These are phyloP conservation scores for Gymnopilus junonius DNA, from an alignment of 768 basidiomycete genomes.

Conservation along the genomic window DNA sequence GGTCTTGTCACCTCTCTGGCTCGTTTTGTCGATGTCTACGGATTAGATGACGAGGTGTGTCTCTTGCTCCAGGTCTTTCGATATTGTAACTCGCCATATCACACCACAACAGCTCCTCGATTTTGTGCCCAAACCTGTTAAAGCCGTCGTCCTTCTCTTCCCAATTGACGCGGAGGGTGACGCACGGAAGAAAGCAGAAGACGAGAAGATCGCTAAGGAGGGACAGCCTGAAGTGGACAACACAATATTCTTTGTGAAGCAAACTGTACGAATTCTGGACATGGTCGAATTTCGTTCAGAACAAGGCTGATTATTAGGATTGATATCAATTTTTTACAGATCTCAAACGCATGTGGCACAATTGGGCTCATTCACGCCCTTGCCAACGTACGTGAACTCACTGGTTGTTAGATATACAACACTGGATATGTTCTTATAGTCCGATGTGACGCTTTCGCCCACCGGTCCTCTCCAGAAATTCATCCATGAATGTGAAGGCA, in stretches of 20 bases:
- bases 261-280: slow-evolving; percentile 61
- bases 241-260: slow-evolving; percentile 86
- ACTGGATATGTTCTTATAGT: slow-evolving; percentile 36
- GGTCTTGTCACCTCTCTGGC: slow-evolving; percentile 56
- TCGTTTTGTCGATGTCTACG: slow-evolving; percentile 73
- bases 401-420: neutral
- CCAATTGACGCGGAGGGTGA: slow-evolving; percentile 60
- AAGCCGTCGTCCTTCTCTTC: slow-evolving; percentile 87
- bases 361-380: slow-evolving; percentile 85
- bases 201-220: slow-evolving; percentile 51
- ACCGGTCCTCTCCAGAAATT: slow-evolving; percentile 68
- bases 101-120: slow-evolving; percentile 56
- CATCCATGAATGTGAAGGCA: slow-evolving; percentile 66
- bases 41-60: slow-evolving; percentile 69
- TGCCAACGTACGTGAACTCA: slow-evolving; percentile 58
- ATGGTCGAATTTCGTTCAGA: no score
- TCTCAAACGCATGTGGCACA: slow-evolving; percentile 86
- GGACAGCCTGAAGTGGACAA: slow-evolving; percentile 57
- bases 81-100: no score
- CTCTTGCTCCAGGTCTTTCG: neutral
- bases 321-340: no score
- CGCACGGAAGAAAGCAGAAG: slow-evolving; percentile 58
- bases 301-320: no score
- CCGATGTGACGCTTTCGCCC: slow-evolving; percentile 58
- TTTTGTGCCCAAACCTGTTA: slow-evolving; percentile 74